Base-by-base conservation (phyloP, 176 grass and related monocot genomes). In the Oryza officinalis region DNA sequence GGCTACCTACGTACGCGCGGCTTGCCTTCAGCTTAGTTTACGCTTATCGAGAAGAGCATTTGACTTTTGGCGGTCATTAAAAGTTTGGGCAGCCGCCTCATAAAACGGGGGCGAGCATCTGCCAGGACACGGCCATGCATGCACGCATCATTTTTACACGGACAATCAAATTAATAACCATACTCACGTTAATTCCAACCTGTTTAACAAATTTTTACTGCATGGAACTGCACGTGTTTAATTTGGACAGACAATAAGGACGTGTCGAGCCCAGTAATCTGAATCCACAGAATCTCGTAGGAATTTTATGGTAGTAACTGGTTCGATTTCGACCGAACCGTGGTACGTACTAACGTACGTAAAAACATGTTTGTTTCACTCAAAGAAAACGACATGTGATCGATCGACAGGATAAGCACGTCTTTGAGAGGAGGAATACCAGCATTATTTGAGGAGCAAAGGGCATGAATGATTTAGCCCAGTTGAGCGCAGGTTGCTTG, bases 1-100 rank as follows among this genome's bases (percentile, higher is more conserved):
- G 72, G 43, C 69, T 43, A 86, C 88, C 69, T 61, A 38, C 64
- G 80, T 83, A 75, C 73, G 74, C 86, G 74, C 85, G 72, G 85
- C 91, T 73, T 17, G 79, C 76, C 68, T 85, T 88, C 20, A 60
- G 25, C 68, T 87, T 43, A 57, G 82, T 91, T 89, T 94, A 92
- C 87, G 45, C 75, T 77, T 46, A 32, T 54, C 86, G 35, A 94
- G 87, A 76, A 65, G 8, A 23, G 10, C 40, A 86, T 90, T 90
- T 84, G 92, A 92, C 87, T 85, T 87, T 74, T 69, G 14, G 75
- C 30, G 80, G 68, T 46, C n/a, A 89, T 86, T 81, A 73, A 85
- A 75, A 78, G 69, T 71, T 31, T 75, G 8, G 63, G 81, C 84
- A 81, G 87, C 88, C 60, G 78, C 73, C 91, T 80, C 67, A 83